Base-by-base conservation (phyloP, 169 alveolate species). In the Cryptosporidium sp. region DNA sequence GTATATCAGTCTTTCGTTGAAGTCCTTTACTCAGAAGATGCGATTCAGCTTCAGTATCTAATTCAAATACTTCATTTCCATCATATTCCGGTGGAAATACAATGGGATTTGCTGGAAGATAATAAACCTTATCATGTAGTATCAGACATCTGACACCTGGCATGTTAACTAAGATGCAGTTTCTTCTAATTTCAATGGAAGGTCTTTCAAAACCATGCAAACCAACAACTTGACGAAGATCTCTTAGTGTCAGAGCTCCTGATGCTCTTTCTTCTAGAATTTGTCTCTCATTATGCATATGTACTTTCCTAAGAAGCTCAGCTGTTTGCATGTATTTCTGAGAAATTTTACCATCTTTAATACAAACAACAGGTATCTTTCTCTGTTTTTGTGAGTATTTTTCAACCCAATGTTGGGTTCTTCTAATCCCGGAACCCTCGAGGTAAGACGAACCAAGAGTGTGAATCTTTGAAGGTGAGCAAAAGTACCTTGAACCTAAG, bases 91-190 rank as follows among this genome's bases (percentile, higher is more conserved):
- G 48, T 29, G 85, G 69, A 51, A 71, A 71, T 29, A 71, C 18
- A 29, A 80, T 65, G 23, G 89, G 73, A 41, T 48, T 62, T 0
- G 2, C 16, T 62, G 89, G 89, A n/a, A 80, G 68, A n/a, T 80
- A 80, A 14, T 80, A 80, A 23, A 85, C 61, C 37, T 45, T 85
- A 67, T 85, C 92, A 59, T 69, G 85, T 12, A 85, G 62, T n/a
- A 85, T 70, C 9, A 85, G n/a, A 85, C 86, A 71, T 14, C 92
- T 85, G 18, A 85, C 86, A 7, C 84, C 84, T 2, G 92, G 92
- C 92, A 85, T 71, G 21, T 85, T 69, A 33, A 85, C 86, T 31
- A 85, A 69, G 8, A 85, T 65, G 35, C 86, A 69, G 45, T 85
- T 85, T 23, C 92, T 65, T 48, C 92, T 59, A 18, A 85, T 74